A percentile compares a stretch with the other conserved stretches of the same genome.
These are phyloP conservation scores for Aspergillus pseudoglaucus DNA, from an alignment of 2,329 filamentous ascomycete genomes.

Conservation along the genomic window DNA sequence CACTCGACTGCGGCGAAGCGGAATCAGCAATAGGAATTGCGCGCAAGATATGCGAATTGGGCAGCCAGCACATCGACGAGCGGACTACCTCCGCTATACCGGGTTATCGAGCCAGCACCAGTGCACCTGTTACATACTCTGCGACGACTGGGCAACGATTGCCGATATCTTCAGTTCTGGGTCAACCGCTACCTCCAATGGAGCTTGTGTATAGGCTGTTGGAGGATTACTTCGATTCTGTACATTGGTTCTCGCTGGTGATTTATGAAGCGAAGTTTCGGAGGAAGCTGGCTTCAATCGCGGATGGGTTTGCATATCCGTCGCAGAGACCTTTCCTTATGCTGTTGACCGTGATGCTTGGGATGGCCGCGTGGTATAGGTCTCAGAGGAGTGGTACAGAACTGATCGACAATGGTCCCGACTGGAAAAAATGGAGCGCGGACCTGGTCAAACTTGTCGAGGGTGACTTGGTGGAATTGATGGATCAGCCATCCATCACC, in stretches of 20 bases:
- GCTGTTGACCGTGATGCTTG: constrained; percentile 32
- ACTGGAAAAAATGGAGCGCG: constrained; percentile 12
- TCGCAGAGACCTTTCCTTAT: constrained; percentile 33
- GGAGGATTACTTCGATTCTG: constrained; percentile 36
- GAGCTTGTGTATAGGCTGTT: constrained; percentile 26
- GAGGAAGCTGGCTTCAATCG: constrained; percentile 22
- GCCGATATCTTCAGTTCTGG: constrained; percentile 22
- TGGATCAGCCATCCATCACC: constrained; percentile 35
- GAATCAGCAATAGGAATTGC: constrained; percentile 33
- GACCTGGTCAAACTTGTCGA: constrained; percentile 21
- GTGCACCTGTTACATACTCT: not conserved
- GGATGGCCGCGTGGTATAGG: constrained; percentile 35
- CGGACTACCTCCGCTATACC: constrained; percentile 31
- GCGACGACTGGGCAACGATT: constrained; percentile 13
- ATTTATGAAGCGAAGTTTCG: constrained; percentile 39
- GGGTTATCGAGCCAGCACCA: constrained; percentile 17
- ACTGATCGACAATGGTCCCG: constrained; percentile 4
- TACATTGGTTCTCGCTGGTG: constrained; percentile 43
- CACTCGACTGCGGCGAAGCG: constrained; percentile 20
- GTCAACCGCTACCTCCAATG: constrained; percentile 22
- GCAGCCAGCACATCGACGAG: constrained; percentile 21
- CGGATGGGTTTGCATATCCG: constrained; percentile 27
- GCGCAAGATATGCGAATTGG: constrained; percentile 24
- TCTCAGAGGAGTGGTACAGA: constrained; percentile 15
- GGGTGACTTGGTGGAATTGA: constrained; percentile 32